Base-by-base conservation (phyloP, 2,329 filamentous ascomycete species). In the Alternaria rosae region DNA sequence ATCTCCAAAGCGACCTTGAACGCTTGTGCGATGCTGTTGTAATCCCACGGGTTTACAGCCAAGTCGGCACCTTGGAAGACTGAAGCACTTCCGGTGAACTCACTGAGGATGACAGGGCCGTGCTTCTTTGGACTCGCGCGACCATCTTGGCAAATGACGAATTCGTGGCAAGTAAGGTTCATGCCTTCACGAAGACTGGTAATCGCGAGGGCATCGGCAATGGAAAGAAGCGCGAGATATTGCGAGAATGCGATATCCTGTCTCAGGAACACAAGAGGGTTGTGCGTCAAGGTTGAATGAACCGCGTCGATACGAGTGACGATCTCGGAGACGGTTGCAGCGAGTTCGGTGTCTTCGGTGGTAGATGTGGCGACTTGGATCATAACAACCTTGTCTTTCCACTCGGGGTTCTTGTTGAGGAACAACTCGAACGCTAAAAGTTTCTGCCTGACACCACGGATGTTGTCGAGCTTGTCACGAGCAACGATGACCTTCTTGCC, bases 131-230 rank as follows among this genome's bases (percentile, higher is more conserved):
- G 83, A 64, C 87, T 81, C 54, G 86, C 85, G 68, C 87, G 87
- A 42, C 94, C 94, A 73, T 98, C 94, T 76, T 98, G 94, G 75
- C 94, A 97, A 69, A 92, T 92, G 32, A 97, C 87, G 74, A 93
- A 98, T 77, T 98, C 94, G 76, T 98, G 95, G 6, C 92, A 94
- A 0, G 94, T 97, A 58, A 98, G 81, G 76, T 97, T 98, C 95
- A 98, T 98, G 65, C 94, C 94, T 78, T 98, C 94, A 54, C 95
- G 92, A 71, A 98, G 89, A 76, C 93, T 96, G 3, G 94, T 96
- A 73, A 98, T 95, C 88, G 97, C 95, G 52, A 98, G 84, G 3
- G 91, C 92, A 80, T 98, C 94, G 2, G 94, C 95, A 54, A 96
- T 90, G 4, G 92, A 93, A 48, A 97, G 85, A 8, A 98, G 84